These are phyloP conservation scores for Leccinum longicurvipes DNA, from an alignment of 768 basidiomycete species.

Conservation along the genomic window DNA sequence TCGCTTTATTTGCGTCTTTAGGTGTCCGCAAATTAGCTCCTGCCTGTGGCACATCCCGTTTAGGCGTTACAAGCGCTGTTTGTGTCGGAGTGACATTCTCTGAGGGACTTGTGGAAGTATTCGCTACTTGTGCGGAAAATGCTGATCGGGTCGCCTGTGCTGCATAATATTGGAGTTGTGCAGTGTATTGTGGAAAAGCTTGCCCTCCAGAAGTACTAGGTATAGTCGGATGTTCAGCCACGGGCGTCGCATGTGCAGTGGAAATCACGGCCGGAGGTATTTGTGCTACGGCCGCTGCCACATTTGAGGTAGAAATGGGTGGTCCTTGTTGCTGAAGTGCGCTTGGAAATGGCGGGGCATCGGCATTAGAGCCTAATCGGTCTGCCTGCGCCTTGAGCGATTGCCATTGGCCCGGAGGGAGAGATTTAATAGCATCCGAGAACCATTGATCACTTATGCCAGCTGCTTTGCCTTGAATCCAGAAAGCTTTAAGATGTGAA, in stretches of 20 bases:
- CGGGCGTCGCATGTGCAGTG: background rate
- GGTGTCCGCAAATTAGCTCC: constrained; percentile 23
- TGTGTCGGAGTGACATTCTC: background rate
- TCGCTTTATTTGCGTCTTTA: constrained; percentile 45
- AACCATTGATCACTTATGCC: constrained; percentile 24
- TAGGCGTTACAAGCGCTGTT: constrained; percentile 7
- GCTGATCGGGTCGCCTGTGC: constrained; percentile 12
- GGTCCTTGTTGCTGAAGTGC: background rate
- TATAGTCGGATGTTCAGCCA: background rate
- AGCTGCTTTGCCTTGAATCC: constrained; percentile 9
- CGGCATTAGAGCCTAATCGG: background rate
- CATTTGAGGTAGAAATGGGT: background rate
- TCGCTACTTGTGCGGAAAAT: constrained; percentile 2
- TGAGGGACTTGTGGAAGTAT: background rate
- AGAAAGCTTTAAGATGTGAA: constrained; percentile 10
- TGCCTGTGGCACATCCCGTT: background rate
- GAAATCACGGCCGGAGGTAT: background rate
- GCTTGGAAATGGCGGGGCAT: background rate
- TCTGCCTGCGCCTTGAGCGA: constrained; percentile 4
- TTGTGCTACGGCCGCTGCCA: background rate
- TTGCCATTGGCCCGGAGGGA: constrained; percentile 17
- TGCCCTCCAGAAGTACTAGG: background rate
- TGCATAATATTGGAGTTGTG: constrained; percentile 23
- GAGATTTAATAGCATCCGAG: constrained; percentile 8
- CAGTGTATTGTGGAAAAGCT: constrained; percentile 3